Base-by-base conservation (phyloP, 2,329 filamentous ascomycete genomes). In the Ophioceras dolichostomum region DNA sequence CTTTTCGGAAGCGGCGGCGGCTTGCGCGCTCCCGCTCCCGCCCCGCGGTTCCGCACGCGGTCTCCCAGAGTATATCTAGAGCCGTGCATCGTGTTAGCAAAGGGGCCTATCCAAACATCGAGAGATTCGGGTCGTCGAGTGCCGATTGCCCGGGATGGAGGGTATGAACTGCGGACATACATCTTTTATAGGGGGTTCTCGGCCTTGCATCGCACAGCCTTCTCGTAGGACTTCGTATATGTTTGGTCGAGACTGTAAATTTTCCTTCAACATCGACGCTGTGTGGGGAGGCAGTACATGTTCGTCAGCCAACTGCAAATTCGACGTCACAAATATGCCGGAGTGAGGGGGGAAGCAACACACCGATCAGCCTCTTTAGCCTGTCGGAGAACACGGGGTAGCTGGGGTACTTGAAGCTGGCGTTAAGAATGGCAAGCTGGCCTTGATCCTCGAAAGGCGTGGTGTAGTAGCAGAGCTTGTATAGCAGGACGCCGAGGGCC, bases 391-490 rank as follows among this genome's bases (percentile, higher is more conserved):
- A 98, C 14, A 74, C 66, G 20, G 91, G 91, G 52, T 95, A 86
- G 41, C 71, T 75, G 5, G 89, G 91, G 50, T 85, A 98, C 52
- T 84, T 88, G 69, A 85, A 96, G 57, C 78, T 93, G 36, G 91
- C 91, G 54, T 96, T 96, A 43, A 98, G 64, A 45, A 98, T 98
- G 10, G 91, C 91, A 65, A 96, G 83, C 62, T 95, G 89, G 19
- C 91, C 91, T 53, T 94, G 87, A 45, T 96, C 89, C 61, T 98
- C 91, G 51, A 98, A 98, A 1, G 91, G 91, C 5, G 91, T 98
- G 2, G 91, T 98, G 60, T 98, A 98, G 61, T 96, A 98, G 65
- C 91, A 98, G 43, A 98, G 70, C 67, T 98, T 98, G 67, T 98
- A 98, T 38, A 98, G 62, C 41, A 98, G 65, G 30, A 98, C 91